Percentiles rank a stretch among this genome's conserved stretches.
Evolutionary conservation across 768 basidiomycete genomes (phyloP).

Genomic region (Naematelia encephala): DNA sequence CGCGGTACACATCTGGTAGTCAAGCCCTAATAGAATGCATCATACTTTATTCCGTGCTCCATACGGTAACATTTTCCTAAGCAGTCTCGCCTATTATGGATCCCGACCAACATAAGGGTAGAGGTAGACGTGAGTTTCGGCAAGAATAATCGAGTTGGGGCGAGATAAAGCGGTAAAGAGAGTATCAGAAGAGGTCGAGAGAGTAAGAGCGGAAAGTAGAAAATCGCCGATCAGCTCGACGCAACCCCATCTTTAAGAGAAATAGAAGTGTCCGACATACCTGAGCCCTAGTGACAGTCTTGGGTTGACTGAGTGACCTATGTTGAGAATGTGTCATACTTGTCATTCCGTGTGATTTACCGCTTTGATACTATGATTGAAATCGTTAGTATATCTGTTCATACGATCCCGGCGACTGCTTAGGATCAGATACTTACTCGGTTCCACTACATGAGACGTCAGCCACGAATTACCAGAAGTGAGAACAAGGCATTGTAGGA

Average conservation of each 20-base stretch:
- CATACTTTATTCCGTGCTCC: slow-evolving; percentile 11
- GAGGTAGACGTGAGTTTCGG: neutral
- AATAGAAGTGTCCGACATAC: neutral
- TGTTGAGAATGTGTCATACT: neutral
- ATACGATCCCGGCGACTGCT: no score
- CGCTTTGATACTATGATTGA: neutral
- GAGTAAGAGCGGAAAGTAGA: neutral
- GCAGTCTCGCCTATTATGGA: neutral
- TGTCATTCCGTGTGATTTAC: neutral
- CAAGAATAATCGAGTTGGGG: neutral
- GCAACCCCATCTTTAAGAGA: neutral
- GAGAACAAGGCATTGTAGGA: no score
- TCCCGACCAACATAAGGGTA: neutral
- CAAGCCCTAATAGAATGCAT: neutral
- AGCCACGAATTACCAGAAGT: no score
- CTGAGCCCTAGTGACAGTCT: neutral
- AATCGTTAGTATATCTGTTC: no score
- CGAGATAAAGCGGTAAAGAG: neutral
- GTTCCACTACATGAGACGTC: no score
- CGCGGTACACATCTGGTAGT: no score
- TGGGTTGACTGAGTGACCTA: neutral
- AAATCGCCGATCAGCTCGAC: neutral
- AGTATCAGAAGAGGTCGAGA: neutral
- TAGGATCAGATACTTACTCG: no score
- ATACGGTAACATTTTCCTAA: slow-evolving; percentile 43